Evolutionary conservation across 148 eudicot genomes (phyloP).

Genomic region (Beta vulgaris): DNA sequence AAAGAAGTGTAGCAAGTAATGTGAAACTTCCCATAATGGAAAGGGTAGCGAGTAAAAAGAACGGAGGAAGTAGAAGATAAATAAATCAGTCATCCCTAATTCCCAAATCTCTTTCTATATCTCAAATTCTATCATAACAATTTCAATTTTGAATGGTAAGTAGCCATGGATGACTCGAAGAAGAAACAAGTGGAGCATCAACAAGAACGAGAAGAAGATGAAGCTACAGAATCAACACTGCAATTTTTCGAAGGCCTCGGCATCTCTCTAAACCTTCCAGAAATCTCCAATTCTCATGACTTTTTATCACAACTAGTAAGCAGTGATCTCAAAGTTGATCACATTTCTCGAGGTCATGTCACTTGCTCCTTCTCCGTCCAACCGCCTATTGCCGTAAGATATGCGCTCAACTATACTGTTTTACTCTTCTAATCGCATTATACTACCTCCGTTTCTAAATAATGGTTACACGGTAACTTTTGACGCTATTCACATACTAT

Average conservation of each 20-base stretch:
- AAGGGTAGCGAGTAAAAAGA: too few species aligned
- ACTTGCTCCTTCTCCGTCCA: constrained; percentile 43
- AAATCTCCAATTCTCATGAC: constrained; percentile 3
- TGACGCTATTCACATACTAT: too few species aligned
- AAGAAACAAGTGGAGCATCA: neutral
- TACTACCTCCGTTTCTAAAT: too few species aligned
- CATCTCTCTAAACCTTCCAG: constrained; percentile 13
- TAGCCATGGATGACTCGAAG: neutral
- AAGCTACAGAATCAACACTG: neutral
- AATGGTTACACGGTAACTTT: too few species aligned
- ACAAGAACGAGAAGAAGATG: neutral
- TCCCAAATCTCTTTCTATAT: neutral
- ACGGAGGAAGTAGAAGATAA: too few species aligned
- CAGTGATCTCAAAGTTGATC: constrained; percentile 31
- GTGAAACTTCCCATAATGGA: too few species aligned
- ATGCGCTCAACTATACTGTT: too few species aligned
- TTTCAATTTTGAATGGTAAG: too few species aligned
- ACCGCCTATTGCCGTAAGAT: constrained; percentile 40
- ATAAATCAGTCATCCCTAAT: too few species aligned
- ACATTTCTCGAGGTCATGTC: constrained; percentile 41
- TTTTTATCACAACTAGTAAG: constrained; percentile 34
- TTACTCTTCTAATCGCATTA: too few species aligned
- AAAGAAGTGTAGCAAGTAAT: too few species aligned
- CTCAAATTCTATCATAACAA: too few species aligned
- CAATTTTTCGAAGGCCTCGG: constrained; percentile 20